phyloP scores from a whole-genome alignment of 2,329 filamentous ascomycete genomes.

The Didymella pomorum region DNA sequence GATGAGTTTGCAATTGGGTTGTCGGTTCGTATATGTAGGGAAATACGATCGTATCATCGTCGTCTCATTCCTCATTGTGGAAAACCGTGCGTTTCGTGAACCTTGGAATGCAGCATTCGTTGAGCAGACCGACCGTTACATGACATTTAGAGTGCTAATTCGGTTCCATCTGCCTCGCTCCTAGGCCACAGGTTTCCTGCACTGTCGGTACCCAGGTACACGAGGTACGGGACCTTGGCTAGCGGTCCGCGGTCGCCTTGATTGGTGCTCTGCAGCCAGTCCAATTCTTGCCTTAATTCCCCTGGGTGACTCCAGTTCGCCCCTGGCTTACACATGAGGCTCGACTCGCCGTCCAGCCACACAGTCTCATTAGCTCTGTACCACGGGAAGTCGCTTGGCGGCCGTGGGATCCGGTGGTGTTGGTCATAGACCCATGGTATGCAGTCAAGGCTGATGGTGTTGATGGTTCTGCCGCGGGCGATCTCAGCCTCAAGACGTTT shows the following conservation, averaged over 20 bases:
- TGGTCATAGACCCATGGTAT: constrained; percentile 33
- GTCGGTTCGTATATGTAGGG: neutral
- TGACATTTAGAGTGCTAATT: constrained; percentile 9
- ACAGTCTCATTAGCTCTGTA: constrained; percentile 13
- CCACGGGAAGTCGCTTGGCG: constrained; percentile 24
- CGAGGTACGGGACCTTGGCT: constrained; percentile 19
- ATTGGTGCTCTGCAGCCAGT: neutral
- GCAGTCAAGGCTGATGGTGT: constrained; percentile 30
- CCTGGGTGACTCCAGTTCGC: constrained; percentile 12
- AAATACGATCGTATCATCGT: neutral
- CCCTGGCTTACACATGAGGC: constrained; percentile 5
- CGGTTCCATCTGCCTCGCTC: constrained; percentile 7
- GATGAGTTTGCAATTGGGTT: neutral
- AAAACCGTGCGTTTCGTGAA: neutral
- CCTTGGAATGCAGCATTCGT: neutral
- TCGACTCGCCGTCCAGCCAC: constrained; percentile 17
- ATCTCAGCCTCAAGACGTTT: constrained; percentile 25
- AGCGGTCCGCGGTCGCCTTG: constrained; percentile 6
- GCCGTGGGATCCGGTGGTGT: constrained; percentile 18
- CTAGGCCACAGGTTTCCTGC: constrained; percentile 15
- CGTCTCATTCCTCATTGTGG: neutral
- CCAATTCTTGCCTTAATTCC: constrained; percentile 6
- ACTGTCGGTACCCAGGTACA: constrained; percentile 23
- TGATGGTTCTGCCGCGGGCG: constrained; percentile 21
- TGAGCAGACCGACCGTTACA: neutral